Conservation (phyloP, 169 alveolate genomes). For the Plasmodium chabaudi region DNA sequence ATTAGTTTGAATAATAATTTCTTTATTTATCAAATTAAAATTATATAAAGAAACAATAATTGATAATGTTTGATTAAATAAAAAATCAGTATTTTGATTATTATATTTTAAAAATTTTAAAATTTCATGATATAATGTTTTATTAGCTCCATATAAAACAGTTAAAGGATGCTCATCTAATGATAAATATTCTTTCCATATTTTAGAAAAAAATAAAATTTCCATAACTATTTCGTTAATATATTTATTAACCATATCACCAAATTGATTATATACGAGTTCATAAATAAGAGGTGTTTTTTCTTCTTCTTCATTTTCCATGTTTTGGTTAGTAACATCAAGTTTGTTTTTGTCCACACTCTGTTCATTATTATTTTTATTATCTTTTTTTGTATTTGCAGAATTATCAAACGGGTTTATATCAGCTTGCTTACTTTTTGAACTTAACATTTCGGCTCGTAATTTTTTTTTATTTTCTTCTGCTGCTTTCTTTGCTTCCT, state of each 20-base stretch:
- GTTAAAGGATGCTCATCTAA: conserved; percentile 68
- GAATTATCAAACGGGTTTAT: no score
- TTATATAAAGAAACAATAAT: conserved; percentile 61
- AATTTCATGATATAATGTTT: conserved; percentile 62
- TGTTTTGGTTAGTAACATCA: background rate
- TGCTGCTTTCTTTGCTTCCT: no score
- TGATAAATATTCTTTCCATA: conserved; percentile 59
- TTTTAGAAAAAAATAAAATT: conserved; percentile 69
- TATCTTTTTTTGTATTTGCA: background rate
- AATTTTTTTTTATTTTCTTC: no score
- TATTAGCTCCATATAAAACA: conserved; percentile 65
- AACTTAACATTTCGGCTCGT: no score
- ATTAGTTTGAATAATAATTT: conserved; percentile 47
- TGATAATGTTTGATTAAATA: conserved; percentile 31
- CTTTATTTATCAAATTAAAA: conserved; percentile 68
- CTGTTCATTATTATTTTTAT: background rate
- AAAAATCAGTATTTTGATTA: conserved; percentile 10
- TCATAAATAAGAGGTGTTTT: background rate
- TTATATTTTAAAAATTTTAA: conserved; percentile 22
- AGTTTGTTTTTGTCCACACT: background rate
- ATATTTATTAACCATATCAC: conserved; percentile 41
- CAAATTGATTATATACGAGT: conserved; percentile 8
- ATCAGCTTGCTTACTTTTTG: no score
- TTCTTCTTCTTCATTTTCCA: background rate
- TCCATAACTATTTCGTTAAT: conserved; percentile 66